Conservation (phyloP, 345 rosid genomes). For the Citrus sp. region DNA sequence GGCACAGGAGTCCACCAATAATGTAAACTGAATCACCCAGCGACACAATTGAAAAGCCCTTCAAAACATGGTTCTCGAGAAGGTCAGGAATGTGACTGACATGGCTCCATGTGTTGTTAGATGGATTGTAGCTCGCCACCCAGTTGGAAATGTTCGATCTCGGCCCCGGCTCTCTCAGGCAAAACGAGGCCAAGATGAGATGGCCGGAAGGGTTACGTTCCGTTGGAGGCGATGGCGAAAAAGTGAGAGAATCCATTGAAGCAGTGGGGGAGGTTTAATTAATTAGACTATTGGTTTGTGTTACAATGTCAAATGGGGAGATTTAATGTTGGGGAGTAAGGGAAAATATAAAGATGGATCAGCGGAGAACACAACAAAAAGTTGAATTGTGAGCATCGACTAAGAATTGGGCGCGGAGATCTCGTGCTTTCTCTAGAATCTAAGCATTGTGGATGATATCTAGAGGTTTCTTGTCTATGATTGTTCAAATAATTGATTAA, state of each 20-base stretch:
- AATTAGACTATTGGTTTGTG: neutral
- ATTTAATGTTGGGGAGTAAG: neutral
- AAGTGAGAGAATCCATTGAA: conserved; percentile 34
- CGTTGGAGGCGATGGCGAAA: conserved; percentile 5
- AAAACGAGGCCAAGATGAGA: conserved; percentile 33
- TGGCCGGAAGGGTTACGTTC: neutral
- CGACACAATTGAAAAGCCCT: conserved; percentile 45
- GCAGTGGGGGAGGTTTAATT: neutral
- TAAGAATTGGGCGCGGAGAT: conserved; percentile 3
- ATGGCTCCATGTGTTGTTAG: conserved; percentile 36
- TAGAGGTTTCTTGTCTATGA: conserved; percentile 11
- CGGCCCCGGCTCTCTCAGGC: conserved; percentile 19
- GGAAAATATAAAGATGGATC: neutral
- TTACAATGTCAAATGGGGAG: conserved; percentile 17
- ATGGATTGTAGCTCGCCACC: conserved; percentile 44
- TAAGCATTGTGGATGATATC: neutral
- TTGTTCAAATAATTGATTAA: conserved; percentile 7
- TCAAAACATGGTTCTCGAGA: conserved; percentile 34
- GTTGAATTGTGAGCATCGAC: conserved; percentile 22
- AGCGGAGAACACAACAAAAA: conserved; percentile 21
- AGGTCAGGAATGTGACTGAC: conserved; percentile 31
- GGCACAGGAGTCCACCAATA: conserved; percentile 41
- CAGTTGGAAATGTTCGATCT: conserved; percentile 23
- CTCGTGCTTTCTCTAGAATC: neutral
- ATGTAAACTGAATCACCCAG: conserved; percentile 34